A percentile compares a stretch with the other conserved stretches of the same genome.
These are phyloP conservation scores for Draba incana DNA, from an alignment of 345 rosid species.

Conservation along the genomic window DNA sequence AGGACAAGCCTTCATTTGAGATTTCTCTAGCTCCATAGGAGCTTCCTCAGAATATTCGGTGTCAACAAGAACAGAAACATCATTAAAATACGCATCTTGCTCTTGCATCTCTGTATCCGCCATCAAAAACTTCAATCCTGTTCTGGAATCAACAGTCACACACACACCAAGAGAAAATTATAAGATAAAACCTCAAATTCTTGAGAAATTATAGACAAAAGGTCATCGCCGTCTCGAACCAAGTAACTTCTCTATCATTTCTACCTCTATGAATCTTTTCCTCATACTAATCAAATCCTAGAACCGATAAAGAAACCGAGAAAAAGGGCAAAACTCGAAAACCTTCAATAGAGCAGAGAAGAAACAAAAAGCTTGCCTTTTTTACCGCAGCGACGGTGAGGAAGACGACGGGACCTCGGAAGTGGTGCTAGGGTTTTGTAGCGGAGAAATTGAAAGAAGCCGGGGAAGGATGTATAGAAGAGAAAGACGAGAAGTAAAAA, in stretches of 20 bases:
- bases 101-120: constrained; percentile 54
- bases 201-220: no score
- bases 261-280: neutral
- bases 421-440: constrained; percentile 22
- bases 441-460: constrained; percentile 26
- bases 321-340: neutral
- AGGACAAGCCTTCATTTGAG: constrained; percentile 3
- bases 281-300: constrained; percentile 9
- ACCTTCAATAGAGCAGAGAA: constrained; percentile 2
- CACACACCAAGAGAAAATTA: neutral
- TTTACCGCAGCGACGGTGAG: constrained; percentile 19
- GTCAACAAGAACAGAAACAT: constrained; percentile 40
- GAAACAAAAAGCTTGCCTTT: constrained; percentile 17
- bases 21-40: constrained; percentile 31
- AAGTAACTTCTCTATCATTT: neutral
- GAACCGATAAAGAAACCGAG: neutral
- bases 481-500: constrained; percentile 16
- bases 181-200: neutral
- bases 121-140: constrained; percentile 44
- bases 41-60: constrained; percentile 21
- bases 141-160: constrained; percentile 20
- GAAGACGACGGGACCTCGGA: constrained; percentile 1
- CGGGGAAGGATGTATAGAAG: neutral
- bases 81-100: constrained; percentile 37
- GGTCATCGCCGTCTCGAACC: neutral